Conservation (phyloP, 345 rosid species). For the Euphorbia peplus region DNA sequence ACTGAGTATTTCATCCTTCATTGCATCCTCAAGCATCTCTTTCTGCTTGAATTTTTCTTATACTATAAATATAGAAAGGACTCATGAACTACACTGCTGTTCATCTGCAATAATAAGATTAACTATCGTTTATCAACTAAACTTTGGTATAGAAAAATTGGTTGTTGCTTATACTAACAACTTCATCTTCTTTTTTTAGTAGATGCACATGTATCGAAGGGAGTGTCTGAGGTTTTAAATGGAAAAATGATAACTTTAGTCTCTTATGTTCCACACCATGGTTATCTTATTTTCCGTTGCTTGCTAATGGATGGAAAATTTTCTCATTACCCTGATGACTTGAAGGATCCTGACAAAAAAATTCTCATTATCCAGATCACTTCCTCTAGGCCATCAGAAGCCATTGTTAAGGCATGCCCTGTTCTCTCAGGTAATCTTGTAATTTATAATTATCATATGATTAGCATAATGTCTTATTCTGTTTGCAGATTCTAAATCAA, state of each 20-base stretch:
- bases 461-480: conserved; percentile 4
- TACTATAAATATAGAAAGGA: not conserved
- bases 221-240: conserved; percentile 50
- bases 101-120: not conserved
- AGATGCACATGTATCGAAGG: conserved; percentile 68
- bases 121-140: not conserved
- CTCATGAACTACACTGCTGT: not conserved
- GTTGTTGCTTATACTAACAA: too few relatives aligned
- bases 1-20: not conserved
- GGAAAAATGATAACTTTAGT: conserved; percentile 57
- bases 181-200: too few relatives aligned
- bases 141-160: too few relatives aligned
- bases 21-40: not conserved
- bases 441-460: conserved; percentile 12
- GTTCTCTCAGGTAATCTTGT: conserved; percentile 58
- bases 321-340: not conserved
- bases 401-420: conserved; percentile 66
- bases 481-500: conserved; percentile 11
- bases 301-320: conserved; percentile 7
- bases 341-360: conserved; percentile 2
- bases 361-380: conserved; percentile 47
- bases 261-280: not conserved
- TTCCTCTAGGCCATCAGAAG: conserved; percentile 74
- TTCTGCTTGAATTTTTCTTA: not conserved
- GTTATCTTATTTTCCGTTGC: not conserved